Percentiles rank a stretch among this genome's conserved stretches.
Evolutionary conservation across 2,329 filamentous ascomycete genomes (phyloP).

Genomic region (Daldinia eschscholtzii): DNA sequence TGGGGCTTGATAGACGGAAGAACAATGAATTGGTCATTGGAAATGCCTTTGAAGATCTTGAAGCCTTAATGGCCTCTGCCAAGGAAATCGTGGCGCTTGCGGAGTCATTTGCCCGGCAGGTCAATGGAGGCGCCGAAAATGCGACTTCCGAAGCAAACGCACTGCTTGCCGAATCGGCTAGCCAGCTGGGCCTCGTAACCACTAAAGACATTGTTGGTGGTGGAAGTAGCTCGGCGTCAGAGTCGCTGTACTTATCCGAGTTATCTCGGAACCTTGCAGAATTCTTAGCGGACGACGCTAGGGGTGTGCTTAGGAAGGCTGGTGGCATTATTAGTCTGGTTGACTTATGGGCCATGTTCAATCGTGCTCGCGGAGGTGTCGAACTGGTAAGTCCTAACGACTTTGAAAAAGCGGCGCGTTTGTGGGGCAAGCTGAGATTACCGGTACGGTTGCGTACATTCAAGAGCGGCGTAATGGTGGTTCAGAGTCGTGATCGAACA

Average conservation of each 20-base stretch:
- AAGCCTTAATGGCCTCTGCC: conserved; percentile 96
- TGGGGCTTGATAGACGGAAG: conserved; percentile 84
- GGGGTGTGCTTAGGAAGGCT: conserved; percentile 80
- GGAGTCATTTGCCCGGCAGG: conserved; percentile 83
- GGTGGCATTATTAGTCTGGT: conserved; percentile 92
- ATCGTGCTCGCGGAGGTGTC: conserved; percentile 90
- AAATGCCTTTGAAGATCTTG: conserved; percentile 93
- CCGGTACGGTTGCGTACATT: conserved; percentile 90
- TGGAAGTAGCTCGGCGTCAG: conserved; percentile 71
- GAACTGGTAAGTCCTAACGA: conserved; percentile 93
- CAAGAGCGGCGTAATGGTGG: conserved; percentile 93
- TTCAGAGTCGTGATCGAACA: conserved; percentile 87
- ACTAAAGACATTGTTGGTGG: conserved; percentile 93
- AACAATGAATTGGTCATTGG: conserved; percentile 96
- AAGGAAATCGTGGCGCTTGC: conserved; percentile 96
- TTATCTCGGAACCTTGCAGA: conserved; percentile 87
- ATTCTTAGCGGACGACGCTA: conserved; percentile 86
- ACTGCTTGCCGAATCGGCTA: conserved; percentile 83
- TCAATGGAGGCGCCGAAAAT: conserved; percentile 66
- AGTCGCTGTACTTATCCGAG: conserved; percentile 90
- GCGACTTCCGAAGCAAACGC: conserved; percentile 77
- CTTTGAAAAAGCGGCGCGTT: conserved; percentile 86
- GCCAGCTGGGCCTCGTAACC: conserved; percentile 87
- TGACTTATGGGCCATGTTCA: conserved; percentile 95
- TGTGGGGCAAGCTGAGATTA: conserved; percentile 90